phyloP scores from a whole-genome alignment of 31 red algal species.

The Odonthalia washingtoniensis region DNA sequence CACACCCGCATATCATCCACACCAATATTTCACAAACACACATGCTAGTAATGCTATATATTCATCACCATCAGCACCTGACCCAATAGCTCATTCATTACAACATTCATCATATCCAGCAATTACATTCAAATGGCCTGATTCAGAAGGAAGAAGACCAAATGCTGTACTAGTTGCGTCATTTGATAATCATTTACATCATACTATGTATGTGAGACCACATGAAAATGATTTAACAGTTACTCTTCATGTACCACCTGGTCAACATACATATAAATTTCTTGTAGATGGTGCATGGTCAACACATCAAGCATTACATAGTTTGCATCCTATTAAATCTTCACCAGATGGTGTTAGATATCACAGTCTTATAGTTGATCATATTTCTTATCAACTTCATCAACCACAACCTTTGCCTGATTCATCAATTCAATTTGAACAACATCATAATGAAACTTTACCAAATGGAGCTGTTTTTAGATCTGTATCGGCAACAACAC shows the following conservation, averaged over 20 bases:
- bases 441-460: not conserved
- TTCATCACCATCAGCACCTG: not conserved
- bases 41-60: not conserved
- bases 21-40: not conserved
- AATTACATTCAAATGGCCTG: constrained; percentile 47
- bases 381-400: not conserved
- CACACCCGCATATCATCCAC: not conserved
- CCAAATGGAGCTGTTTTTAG: constrained; percentile 43
- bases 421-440: not conserved
- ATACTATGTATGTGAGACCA: constrained; percentile 30
- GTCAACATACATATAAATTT: constrained; percentile 56
- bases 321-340: constrained; percentile 30
- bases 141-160: not conserved
- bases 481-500: constrained; percentile 30
- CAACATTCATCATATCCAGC: not conserved
- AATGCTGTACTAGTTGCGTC: constrained; percentile 50
- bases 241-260: constrained; percentile 33
- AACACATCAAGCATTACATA: constrained; percentile 28
- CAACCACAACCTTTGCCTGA: not conserved
- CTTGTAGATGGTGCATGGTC: constrained; percentile 57
- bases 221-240: constrained; percentile 33
- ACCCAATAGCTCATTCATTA: not conserved
- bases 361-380: constrained; percentile 36
- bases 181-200: constrained; percentile 51
- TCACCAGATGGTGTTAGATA: constrained; percentile 63